Evolutionary conservation across 352 stramenopile genomes (phyloP), one percentile per base, ranked within the genome.

Genomic region (Globisporangium spinosum): DNA sequence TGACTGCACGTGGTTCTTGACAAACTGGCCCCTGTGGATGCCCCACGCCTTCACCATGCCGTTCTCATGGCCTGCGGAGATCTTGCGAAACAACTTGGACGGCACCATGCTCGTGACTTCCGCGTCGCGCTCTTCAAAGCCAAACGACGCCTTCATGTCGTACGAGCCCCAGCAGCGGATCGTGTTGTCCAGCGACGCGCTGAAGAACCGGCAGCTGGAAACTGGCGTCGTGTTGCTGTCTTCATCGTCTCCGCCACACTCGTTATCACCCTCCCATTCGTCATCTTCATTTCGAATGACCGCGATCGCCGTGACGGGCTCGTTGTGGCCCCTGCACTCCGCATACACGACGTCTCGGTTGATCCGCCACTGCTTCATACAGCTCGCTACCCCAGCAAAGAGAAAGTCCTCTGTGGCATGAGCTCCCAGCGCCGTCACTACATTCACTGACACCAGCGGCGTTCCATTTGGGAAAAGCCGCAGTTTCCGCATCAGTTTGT

Each of bases 161-260:
- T 89, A 89, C 47, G 79, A 76, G 43, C 91, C 83, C 85, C 85
- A 94, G 64, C 85, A 94, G 0, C 85, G 78, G 22, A 94, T 75
- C n/a, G 82, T 82, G 22, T 82, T 85, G 57, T 94, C 85, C 22
- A 90, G 62, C 22, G 83, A 91, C 35, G 79, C 79, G 61, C 80
- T 90, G 57, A 91, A 83, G 63, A 91, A 88, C 7, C 77, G 77
- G 27, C 61, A 77, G 0, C 69, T 75, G 4, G 66, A 69, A 20
- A 76, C 66, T 13, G 65, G 59, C 2, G 29, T 4, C 0, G 22
- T 8, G 10, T 25, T 8, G 0, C 70, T 25, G n/a, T 79, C 68
- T 13, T 80, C 49, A 45, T 67, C 64, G 22, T 54, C 56, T n/a
- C 20, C 23, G 2, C 17, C 13, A 3, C 27, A 10, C 7, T 35